Conservation (phyloP, 2,329 filamentous ascomycete genomes). For the Botrytis byssoidea region DNA sequence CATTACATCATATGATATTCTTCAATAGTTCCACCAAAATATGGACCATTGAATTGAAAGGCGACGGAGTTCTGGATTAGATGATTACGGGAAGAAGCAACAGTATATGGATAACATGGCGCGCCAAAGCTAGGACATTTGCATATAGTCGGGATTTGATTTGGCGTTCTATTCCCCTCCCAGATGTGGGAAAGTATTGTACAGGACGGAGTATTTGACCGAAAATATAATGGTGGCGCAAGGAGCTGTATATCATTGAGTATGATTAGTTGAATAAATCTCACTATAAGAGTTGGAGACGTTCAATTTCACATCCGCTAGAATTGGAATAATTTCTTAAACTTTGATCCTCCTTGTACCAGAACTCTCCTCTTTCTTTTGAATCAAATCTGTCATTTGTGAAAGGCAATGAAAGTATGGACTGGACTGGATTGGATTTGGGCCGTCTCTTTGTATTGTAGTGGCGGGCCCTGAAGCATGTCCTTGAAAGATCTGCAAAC, state of each 20-base stretch:
- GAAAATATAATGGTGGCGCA: neutral
- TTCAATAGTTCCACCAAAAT: neutral
- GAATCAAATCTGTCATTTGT: neutral
- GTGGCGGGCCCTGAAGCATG: neutral
- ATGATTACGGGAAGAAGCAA: neutral
- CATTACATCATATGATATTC: slow-evolving; percentile 10
- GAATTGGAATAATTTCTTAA: neutral
- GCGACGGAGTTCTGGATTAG: slow-evolving; percentile 5
- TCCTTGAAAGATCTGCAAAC: neutral
- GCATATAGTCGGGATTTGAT: slow-evolving; percentile 13
- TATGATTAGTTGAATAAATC: neutral
- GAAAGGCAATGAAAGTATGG: neutral
- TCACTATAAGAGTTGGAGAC: neutral
- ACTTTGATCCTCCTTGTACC: neutral
- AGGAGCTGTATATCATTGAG: neutral
- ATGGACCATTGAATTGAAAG: neutral
- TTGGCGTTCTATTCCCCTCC: slow-evolving; percentile 20
- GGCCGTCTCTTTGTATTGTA: neutral
- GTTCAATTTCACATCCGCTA: neutral
- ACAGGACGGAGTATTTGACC: neutral
- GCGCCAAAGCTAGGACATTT: slow-evolving; percentile 1
- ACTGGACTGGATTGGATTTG: neutral
- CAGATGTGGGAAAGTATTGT: slow-evolving; percentile 2
- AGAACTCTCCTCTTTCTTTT: neutral
- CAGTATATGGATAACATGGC: slow-evolving; percentile 7